These are phyloP conservation scores for Apiotrichum montevideense DNA, from an alignment of 1,284 basidiomycete genomes.

Conservation along the genomic window DNA sequence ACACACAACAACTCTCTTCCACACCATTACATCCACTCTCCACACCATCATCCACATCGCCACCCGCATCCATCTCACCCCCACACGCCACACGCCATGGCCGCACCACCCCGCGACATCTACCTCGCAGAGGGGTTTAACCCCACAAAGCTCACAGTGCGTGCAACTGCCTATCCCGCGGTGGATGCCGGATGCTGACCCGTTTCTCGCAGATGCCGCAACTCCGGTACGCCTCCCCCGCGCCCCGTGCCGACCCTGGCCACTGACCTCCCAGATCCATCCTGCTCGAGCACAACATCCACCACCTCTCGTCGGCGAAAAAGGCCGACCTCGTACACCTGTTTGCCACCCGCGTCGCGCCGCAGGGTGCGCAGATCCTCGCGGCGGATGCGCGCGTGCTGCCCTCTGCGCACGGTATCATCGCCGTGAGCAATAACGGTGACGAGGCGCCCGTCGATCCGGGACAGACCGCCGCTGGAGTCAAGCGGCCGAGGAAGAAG, in stretches of 20 bases:
- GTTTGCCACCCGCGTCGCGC: constrained; percentile 70
- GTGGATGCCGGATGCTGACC: too few species aligned
- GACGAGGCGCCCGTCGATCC: constrained; percentile 12
- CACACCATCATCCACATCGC: neutral
- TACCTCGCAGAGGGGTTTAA: constrained; percentile 84
- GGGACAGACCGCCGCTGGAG: neutral
- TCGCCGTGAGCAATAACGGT: constrained; percentile 26
- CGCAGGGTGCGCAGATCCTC: constrained; percentile 53
- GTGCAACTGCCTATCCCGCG: neutral
- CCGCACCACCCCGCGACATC: constrained; percentile 33
- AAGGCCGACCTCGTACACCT: constrained; percentile 77
- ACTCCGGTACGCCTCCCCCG: constrained; percentile 28
- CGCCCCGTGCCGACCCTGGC: neutral
- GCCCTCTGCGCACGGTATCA: constrained; percentile 42
- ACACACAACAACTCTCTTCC: constrained; percentile 3
- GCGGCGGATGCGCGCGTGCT: constrained; percentile 28
- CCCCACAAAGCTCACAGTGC: constrained; percentile 58
- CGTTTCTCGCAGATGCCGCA: constrained; percentile 38
- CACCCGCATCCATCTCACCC: neutral
- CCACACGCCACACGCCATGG: constrained; percentile 15
- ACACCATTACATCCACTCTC: neutral
- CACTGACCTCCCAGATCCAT: constrained; percentile 7
- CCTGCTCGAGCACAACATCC: constrained; percentile 63
- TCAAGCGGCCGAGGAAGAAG: constrained; percentile 25
- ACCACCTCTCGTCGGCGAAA: constrained; percentile 69